These are phyloP conservation scores for Alternaria ventricosa DNA, from an alignment of 2,329 filamentous ascomycete genomes.

Conservation along the genomic window DNA sequence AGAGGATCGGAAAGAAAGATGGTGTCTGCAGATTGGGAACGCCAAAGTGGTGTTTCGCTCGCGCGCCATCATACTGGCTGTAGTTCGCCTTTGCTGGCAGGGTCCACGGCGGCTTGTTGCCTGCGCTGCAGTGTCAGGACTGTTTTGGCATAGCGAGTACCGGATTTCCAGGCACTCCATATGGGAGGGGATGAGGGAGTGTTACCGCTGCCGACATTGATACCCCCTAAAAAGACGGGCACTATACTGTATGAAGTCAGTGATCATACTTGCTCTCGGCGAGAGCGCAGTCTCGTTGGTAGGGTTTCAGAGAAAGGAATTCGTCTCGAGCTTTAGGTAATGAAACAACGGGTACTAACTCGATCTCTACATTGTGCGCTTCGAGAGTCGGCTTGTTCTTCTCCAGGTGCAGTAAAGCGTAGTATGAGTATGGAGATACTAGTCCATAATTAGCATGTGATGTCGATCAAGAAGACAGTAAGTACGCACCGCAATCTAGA, in stretches of 20 bases:
- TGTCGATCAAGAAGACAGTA: neutral
- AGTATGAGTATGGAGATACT: slow-evolving; percentile 69
- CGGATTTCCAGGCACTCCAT: neutral
- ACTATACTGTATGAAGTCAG: slow-evolving; percentile 61
- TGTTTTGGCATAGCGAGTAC: neutral
- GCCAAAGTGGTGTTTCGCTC: slow-evolving; percentile 61
- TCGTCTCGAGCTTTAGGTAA: neutral
- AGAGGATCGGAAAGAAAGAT: slow-evolving; percentile 62
- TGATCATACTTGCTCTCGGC: slow-evolving; percentile 1
- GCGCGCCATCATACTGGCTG: slow-evolving; percentile 56
- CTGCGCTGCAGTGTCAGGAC: slow-evolving; percentile 46
- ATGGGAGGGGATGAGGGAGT: slow-evolving; percentile 5
- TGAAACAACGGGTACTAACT: slow-evolving; percentile 58
- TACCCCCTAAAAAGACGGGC: slow-evolving; percentile 69
- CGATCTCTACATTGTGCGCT: slow-evolving; percentile 67
- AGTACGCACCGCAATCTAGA: slow-evolving; percentile 67
- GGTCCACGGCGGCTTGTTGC: slow-evolving; percentile 78
- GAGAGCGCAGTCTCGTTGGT: neutral
- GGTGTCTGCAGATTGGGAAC: slow-evolving; percentile 52
- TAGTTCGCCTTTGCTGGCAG: slow-evolving; percentile 72
- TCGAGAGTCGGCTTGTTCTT: slow-evolving; percentile 62
- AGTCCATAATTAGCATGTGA: slow-evolving; percentile 18
- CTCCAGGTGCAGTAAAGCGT: slow-evolving; percentile 63
- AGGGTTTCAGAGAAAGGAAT: neutral
- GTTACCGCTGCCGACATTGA: slow-evolving; percentile 52